phyloP scores from a whole-genome alignment of 202 grass and related monocot genomes.

The Musa balbisiana region DNA sequence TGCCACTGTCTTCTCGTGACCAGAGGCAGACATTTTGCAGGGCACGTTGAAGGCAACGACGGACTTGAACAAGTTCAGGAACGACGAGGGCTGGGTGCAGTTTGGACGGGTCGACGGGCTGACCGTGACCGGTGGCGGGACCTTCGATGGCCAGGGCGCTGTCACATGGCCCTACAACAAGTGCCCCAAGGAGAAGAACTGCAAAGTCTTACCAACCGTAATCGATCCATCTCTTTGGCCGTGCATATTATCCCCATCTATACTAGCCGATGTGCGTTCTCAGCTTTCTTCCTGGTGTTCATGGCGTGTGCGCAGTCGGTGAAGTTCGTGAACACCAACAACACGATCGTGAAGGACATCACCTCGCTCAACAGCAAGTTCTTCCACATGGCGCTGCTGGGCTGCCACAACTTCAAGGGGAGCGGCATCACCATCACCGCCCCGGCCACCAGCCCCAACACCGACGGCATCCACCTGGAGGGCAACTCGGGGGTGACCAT shows the following conservation, averaged over 20 bases:
- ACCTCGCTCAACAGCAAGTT: slow-evolving; percentile 14
- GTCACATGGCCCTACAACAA: slow-evolving; percentile 19
- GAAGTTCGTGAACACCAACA: background rate
- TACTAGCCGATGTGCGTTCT: too few relatives aligned
- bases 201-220: slow-evolving; percentile 25
- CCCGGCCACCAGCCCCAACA: slow-evolving; percentile 6
- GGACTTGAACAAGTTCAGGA: slow-evolving; percentile 4
- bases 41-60: slow-evolving; percentile 18
- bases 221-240: background rate
- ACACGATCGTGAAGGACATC: background rate
- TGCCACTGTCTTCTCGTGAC: too few relatives aligned
- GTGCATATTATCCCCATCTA: background rate
- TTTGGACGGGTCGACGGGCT: slow-evolving; percentile 8
- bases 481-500: background rate
- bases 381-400: background rate
- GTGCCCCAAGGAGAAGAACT: slow-evolving; percentile 3
- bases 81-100: slow-evolving; percentile 2
- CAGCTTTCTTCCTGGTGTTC: too few relatives aligned
- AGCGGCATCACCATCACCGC: background rate
- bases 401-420: background rate
- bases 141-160: slow-evolving; percentile 20
- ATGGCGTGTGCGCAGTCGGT: background rate
- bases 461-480: slow-evolving; percentile 9
- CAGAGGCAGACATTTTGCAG: background rate
- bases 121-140: slow-evolving; percentile 15